Evolutionary conservation across 2,329 filamentous ascomycete species (phyloP).

Genomic region (Pyrenochaeta sp.): DNA sequence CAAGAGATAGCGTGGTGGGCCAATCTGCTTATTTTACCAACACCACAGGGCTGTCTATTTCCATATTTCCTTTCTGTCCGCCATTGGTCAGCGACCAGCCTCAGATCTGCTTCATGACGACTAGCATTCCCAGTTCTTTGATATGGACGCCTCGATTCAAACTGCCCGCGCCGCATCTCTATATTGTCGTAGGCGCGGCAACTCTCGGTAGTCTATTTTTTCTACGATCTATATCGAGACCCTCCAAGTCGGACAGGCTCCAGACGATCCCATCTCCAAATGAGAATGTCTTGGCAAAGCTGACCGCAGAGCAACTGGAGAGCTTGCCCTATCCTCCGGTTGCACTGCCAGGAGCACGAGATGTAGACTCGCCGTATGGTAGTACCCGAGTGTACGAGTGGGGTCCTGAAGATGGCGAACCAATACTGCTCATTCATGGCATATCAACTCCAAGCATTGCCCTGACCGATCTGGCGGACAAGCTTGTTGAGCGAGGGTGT

Average conservation of each 20-base stretch:
- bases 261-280: conserved; percentile 38
- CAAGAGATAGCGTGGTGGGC: conserved; percentile 19
- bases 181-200: conserved; percentile 31
- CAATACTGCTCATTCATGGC: conserved; percentile 79
- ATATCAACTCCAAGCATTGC: conserved; percentile 81
- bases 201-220: conserved; percentile 37
- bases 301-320: conserved; percentile 34
- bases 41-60: conserved; percentile 29
- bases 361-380: conserved; percentile 76
- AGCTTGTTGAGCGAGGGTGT: conserved; percentile 71
- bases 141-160: conserved; percentile 26
- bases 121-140: conserved; percentile 16
- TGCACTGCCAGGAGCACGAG: conserved; percentile 72
- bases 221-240: conserved; percentile 28
- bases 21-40: conserved; percentile 25
- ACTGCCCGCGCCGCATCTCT: conserved; percentile 26
- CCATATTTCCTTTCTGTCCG: conserved; percentile 16
- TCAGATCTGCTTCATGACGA: conserved; percentile 6
- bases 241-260: conserved; percentile 21
- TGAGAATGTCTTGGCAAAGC: conserved; percentile 31
- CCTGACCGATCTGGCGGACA: conserved; percentile 71
- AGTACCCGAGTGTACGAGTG: conserved; percentile 80
- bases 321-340: conserved; percentile 70
- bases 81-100: conserved; percentile 30
- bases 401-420: conserved; percentile 75